Evolutionary conservation across 2,329 filamentous ascomycete genomes (phyloP).

Genomic region (Fusarium drepaniforme): DNA sequence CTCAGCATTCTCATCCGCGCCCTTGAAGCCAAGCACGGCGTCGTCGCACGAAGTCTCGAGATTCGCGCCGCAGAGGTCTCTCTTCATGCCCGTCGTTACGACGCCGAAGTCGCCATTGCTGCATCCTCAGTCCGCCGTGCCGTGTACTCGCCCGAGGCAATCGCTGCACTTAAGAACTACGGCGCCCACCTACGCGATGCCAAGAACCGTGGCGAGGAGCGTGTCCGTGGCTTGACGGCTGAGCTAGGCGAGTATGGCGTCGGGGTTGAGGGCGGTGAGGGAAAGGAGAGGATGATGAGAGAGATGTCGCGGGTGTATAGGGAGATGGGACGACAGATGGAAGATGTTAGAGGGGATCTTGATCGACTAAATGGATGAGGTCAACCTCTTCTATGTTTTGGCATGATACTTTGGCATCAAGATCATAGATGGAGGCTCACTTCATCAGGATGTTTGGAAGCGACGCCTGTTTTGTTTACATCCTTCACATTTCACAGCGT

Average conservation of each 20-base stretch:
- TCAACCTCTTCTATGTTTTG: not conserved
- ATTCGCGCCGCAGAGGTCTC: constrained; percentile 61
- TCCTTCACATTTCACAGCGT: not conserved
- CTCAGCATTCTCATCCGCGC: constrained; percentile 60
- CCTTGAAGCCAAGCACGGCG: constrained; percentile 68
- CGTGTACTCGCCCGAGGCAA: constrained; percentile 60
- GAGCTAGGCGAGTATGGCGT: constrained; percentile 66
- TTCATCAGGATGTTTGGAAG: not conserved
- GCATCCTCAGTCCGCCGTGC: constrained; percentile 51
- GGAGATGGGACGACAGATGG: constrained; percentile 63
- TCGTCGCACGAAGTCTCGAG: constrained; percentile 63
- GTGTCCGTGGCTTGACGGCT: constrained; percentile 53
- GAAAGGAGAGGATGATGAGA: constrained; percentile 63
- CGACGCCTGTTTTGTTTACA: not conserved
- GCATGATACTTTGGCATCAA: not conserved
- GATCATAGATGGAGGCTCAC: not conserved
- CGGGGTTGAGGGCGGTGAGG: constrained; percentile 48
- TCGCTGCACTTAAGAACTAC: constrained; percentile 60
- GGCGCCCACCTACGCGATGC: constrained; percentile 62
- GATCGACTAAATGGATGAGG: constrained; percentile 47
- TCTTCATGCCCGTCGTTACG: constrained; percentile 57
- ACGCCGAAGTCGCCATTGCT: constrained; percentile 52
- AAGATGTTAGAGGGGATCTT: constrained; percentile 63
- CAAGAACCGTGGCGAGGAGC: constrained; percentile 58
- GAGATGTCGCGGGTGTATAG: constrained; percentile 65